Evolutionary conservation across 2,329 filamentous ascomycete species (phyloP).

Genomic region (Diaporthe sp.): DNA sequence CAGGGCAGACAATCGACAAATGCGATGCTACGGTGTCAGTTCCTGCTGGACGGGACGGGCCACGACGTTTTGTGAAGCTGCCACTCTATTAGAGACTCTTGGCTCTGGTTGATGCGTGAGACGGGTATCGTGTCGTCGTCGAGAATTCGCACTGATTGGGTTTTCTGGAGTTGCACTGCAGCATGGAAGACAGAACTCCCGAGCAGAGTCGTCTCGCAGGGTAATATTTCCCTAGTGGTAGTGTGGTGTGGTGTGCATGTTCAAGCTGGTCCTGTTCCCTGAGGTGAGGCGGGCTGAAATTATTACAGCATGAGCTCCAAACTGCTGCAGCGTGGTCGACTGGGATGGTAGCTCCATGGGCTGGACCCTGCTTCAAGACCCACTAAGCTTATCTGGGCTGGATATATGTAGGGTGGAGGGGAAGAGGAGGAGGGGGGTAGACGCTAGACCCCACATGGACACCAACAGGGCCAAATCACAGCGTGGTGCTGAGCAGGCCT

Average conservation of each 20-base stretch:
- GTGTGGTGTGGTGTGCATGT: not conserved
- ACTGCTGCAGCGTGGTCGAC: not conserved
- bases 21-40: constrained; percentile 15
- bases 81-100: constrained; percentile 9
- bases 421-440: not conserved
- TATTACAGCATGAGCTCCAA: not conserved
- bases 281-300: constrained; percentile 25
- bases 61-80: constrained; percentile 29
- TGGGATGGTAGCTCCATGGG: constrained; percentile 11
- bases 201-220: constrained; percentile 33
- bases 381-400: constrained; percentile 29
- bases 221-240: not conserved
- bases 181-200: constrained; percentile 25
- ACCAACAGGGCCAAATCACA: constrained; percentile 32
- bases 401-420: not conserved
- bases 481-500: constrained; percentile 14
- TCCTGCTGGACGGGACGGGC: constrained; percentile 21
- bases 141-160: not conserved
- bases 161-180: not conserved
- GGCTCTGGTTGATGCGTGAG: constrained; percentile 16
- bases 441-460: constrained; percentile 19
- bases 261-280: not conserved
- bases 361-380: constrained; percentile 19
- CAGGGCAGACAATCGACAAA: not conserved
- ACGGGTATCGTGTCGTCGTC: constrained; percentile 13